Percentiles rank a stretch among this genome's conserved stretches.
phyloP scores from a whole-genome alignment of 179 eudicot species.

The Vitellaria paradoxa region DNA sequence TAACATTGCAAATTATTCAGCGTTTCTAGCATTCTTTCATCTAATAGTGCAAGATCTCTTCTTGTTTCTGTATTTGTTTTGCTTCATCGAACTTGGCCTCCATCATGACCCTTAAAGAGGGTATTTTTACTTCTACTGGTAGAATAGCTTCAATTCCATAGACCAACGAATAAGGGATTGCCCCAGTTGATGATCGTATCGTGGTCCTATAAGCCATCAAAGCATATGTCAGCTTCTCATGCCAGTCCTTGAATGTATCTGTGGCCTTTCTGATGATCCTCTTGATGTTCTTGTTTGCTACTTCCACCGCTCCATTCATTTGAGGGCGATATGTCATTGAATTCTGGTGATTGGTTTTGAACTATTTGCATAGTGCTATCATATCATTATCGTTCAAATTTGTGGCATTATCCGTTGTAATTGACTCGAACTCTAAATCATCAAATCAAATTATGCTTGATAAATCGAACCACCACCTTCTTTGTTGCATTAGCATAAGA shows the following conservation, averaged over 20 bases:
- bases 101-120: neutral
- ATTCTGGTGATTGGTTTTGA: neutral
- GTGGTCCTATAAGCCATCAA: constrained; percentile 10
- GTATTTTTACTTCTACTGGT: neutral
- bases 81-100: neutral
- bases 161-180: constrained; percentile 1
- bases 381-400: neutral
- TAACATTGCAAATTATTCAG: too few relatives aligned
- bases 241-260: constrained; percentile 4
- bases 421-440: neutral
- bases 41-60: neutral
- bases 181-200: neutral
- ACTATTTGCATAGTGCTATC: neutral
- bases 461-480: neutral
- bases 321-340: neutral
- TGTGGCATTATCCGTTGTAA: neutral
- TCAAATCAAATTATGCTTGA: neutral
- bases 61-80: neutral
- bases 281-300: constrained; percentile 13
- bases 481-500: neutral
- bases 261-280: neutral
- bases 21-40: neutral
- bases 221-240: neutral
- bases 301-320: neutral
- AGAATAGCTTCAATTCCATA: constrained; percentile 9